phyloP scores from a whole-genome alignment of 2,329 filamentous ascomycete species.

The Pseudocercospora fijiensis region DNA sequence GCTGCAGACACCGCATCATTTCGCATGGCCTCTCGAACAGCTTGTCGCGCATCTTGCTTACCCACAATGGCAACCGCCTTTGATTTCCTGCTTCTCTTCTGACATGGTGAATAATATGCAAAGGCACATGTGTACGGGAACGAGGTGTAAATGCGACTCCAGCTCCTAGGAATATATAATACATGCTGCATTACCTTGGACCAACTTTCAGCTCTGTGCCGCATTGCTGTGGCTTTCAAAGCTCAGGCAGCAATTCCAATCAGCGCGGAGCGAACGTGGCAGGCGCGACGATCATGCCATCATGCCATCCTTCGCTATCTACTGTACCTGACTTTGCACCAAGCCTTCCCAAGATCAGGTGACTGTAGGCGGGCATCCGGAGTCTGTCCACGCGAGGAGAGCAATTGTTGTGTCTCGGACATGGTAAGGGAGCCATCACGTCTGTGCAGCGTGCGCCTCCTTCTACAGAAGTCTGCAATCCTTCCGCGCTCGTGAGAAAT shows the following conservation, averaged over 20 bases:
- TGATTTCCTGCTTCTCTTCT: constrained; percentile 12
- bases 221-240: not conserved
- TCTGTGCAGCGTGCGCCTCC: too few relatives aligned
- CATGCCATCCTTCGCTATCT: not conserved
- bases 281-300: not conserved
- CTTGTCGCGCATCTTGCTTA: not conserved
- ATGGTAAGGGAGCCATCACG: not conserved
- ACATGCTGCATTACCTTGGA: not conserved
- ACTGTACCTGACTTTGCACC: not conserved
- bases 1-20: not conserved
- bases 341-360: not conserved
- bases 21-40: too few relatives aligned
- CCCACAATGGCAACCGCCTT: constrained; percentile 16
- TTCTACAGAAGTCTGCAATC: too few relatives aligned
- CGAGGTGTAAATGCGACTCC: not conserved
- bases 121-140: not conserved
- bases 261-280: not conserved
- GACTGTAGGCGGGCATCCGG: not conserved
- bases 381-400: not conserved
- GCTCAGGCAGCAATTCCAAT: constrained; percentile 1
- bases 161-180: not conserved
- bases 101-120: not conserved
- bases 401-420: not conserved
- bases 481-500: too few relatives aligned
- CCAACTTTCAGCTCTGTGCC: not conserved